Percentiles rank a stretch among this genome's conserved stretches.
Conservation (phyloP, 1,284 basidiomycete species). For the Neolentinus lepideus region DNA sequence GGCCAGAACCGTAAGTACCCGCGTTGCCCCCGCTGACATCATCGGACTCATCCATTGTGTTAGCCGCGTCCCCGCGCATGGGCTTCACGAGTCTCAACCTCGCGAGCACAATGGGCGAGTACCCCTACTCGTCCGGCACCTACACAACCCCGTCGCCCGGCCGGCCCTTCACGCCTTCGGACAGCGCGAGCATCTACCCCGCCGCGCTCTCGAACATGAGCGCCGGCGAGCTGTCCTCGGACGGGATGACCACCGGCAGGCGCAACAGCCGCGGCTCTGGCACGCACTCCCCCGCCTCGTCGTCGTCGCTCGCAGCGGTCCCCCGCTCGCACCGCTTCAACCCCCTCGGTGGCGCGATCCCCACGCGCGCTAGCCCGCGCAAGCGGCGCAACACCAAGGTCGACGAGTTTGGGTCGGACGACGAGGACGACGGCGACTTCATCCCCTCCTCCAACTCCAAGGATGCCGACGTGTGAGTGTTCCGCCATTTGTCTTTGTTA, state of each 20-base stretch:
- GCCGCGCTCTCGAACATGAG: conserved; percentile 64
- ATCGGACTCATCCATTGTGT: not conserved
- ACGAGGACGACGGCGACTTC: conserved; percentile 60
- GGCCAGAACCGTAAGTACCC: conserved; percentile 34
- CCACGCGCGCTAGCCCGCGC: conserved; percentile 25
- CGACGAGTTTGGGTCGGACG: conserved; percentile 56
- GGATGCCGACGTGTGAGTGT: conserved; percentile 39
- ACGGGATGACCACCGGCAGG: conserved; percentile 48
- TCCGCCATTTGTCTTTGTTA: not conserved
- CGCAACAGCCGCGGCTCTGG: conserved; percentile 61
- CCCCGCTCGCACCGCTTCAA: conserved; percentile 70
- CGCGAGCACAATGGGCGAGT: conserved; percentile 49
- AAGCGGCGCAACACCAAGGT: conserved; percentile 48
- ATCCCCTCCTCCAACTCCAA: conserved; percentile 36
- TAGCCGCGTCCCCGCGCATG: conserved; percentile 41
- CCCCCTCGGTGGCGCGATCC: conserved; percentile 52
- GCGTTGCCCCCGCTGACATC: not conserved
- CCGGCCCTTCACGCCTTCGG: conserved; percentile 61
- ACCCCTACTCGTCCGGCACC: conserved; percentile 50
- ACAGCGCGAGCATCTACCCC: conserved; percentile 59
- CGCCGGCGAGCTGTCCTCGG: conserved; percentile 62
- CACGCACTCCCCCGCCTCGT: conserved; percentile 51
- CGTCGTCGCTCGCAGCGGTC: conserved; percentile 47
- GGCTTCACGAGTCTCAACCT: conserved; percentile 58
- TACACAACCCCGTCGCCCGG: conserved; percentile 48